Evolutionary conservation across 2,329 filamentous ascomycete genomes (phyloP).

Genomic region (Parastagonospora nodorum): DNA sequence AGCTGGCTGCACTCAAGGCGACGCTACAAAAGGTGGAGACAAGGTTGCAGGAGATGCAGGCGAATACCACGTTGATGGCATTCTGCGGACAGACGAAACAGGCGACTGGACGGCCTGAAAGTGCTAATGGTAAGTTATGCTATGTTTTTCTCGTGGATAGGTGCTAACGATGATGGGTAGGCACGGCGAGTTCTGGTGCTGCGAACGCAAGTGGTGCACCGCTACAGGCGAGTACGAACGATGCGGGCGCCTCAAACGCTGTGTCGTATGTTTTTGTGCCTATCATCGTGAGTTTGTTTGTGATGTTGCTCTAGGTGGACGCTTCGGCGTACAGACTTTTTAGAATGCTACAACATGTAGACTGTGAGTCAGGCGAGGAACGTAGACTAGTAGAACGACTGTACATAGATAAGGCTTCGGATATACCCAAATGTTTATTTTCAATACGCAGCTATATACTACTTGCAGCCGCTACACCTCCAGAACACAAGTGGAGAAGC

Average conservation of each 20-base stretch:
- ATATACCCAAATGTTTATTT: too few relatives aligned
- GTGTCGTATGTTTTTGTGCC: constrained; percentile 24
- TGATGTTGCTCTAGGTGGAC: constrained; percentile 23
- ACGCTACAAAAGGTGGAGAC: constrained; percentile 24
- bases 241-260: constrained; percentile 15
- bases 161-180: neutral
- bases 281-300: constrained; percentile 18
- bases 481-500: too few relatives aligned
- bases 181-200: constrained; percentile 2
- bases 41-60: constrained; percentile 27
- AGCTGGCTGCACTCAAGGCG: constrained; percentile 26
- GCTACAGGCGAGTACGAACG: constrained; percentile 4
- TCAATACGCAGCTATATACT: too few relatives aligned
- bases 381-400: neutral
- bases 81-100: constrained; percentile 24
- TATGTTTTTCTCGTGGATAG: neutral
- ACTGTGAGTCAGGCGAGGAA: too few relatives aligned
- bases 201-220: neutral
- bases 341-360: too few relatives aligned
- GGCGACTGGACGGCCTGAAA: constrained; percentile 13
- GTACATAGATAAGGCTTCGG: too few relatives aligned
- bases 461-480: too few relatives aligned
- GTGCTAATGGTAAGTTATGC: neutral
- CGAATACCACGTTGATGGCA: constrained; percentile 34
- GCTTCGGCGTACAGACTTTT: neutral